Base-by-base conservation (phyloP, 257 asterid genomes). In the Solanum phureja region DNA sequence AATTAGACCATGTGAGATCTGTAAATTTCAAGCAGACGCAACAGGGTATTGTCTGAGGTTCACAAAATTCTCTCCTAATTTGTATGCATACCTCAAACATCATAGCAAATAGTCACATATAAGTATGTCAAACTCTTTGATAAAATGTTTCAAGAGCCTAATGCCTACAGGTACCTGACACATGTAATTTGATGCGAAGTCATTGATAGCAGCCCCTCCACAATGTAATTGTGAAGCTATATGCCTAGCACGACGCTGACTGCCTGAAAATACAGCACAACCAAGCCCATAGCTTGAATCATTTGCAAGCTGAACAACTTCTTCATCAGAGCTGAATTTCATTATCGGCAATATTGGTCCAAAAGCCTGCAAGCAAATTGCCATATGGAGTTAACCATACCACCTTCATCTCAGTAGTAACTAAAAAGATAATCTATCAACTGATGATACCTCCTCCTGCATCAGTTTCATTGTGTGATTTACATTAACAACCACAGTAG, bases 221-320 rank as follows among this genome's bases (percentile, higher is more conserved):
- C 98, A 97, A 52, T 92, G 98, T 84, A 95, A 83, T 88, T 95
- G 96, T 46, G 98, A 95, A 88, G 98, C 97, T 87, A 95, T 97
- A 40, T 49, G 89, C 90, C 86, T 97, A 71, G 99, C 98, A 79
- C 98, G 94, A 12, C 88, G 88, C 90, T 95, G 99, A 93, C 93
- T 97, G 90, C 99, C 98, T 27, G 99, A 97, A 91, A 97, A 97
- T 31, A 97, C 99, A 60, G 99, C 98, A 94, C 98, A 95, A 8
- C 99, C 99, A 82, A 97, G 99, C 87, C 99, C 99, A 71, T 95
- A 97, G 76, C 89, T 95, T 3, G 99, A 97, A 90, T 97, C 99
- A 76, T 97, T 97, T 85, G 98, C 99, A 72, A 97, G 97, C 89
- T 72, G 91, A 89, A 95, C 88, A 44, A 88, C 99, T 93, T 97